Evolutionary conservation across 371 early-diverging fungal species (phyloP), one percentile per base, ranked within the genome.

Genomic region (Apophysomyces trapeziformis): DNA sequence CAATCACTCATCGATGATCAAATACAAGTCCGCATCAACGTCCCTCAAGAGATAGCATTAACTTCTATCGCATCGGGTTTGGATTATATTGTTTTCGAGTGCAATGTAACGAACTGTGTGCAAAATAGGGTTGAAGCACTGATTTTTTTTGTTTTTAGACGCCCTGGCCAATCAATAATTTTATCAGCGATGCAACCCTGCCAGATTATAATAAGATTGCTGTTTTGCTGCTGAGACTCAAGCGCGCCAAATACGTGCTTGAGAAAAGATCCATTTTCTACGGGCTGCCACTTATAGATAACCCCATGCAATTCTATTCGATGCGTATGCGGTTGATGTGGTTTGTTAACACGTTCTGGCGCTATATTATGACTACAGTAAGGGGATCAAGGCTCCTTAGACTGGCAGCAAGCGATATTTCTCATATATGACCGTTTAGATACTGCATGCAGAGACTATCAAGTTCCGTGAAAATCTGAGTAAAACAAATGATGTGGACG

Each of bases 291-390:
- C 41, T 38, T 16, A 21, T 67, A 38, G 57, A 58, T 7, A 46
- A 61, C 32, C 45, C 63, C 7, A 72, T 66, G 61, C 21, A 38
- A 7, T 72, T 82, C 60, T 80, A 82, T 67, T 68, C 77, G 0
- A 45, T 84, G 57, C 70, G 85, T 8, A 73, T 82, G 71, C 74
- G 69, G 7, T 65, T 84, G 16, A 65, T 84, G 7, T 84, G 85
- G 85, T 82, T 84, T 66, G 69, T 84, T 3, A 80, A 84, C 61
- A 67, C 76, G 12, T 71, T 84, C 57, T 82, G 79, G 76, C 63
- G 78, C 41, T 84, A 84, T 64, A 60, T 78, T 6, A 79, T 82
- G 81, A 80, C 79, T 9, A 84, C 83, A 5, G 85, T 80, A 70
- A 64, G 68, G 18, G 37, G 11, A 41, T 14, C 37, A 45, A 26